Evolutionary conservation across 768 basidiomycete species (phyloP).

Genomic region (Leccinum variicolor): DNA sequence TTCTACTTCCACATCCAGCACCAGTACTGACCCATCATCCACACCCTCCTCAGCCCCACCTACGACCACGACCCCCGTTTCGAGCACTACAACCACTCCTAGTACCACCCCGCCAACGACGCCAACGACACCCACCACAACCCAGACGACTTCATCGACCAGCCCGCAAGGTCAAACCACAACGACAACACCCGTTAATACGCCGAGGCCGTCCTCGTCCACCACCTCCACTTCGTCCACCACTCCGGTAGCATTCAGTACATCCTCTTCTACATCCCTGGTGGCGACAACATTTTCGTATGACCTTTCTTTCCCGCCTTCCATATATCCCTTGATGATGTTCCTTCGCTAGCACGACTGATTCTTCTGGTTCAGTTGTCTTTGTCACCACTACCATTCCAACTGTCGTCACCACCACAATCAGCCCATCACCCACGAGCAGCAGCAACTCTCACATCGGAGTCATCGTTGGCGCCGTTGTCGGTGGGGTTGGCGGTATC

Average conservation of each 20-base stretch:
- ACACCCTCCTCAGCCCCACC: constrained; percentile 4
- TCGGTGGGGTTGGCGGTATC: constrained; percentile 41
- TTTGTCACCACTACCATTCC: constrained; percentile 18
- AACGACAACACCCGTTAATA: not conserved
- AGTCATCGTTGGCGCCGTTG: constrained; percentile 52
- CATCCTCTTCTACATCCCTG: constrained; percentile 16
- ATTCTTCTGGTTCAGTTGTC: constrained; percentile 19
- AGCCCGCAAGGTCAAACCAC: not conserved
- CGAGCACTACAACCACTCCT: constrained; percentile 3
- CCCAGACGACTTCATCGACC: not conserved
- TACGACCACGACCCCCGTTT: not conserved
- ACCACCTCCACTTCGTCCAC: not conserved
- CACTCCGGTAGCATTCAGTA: not conserved
- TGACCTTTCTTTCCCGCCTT: not conserved
- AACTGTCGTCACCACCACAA: constrained; percentile 12
- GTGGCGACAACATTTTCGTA: constrained; percentile 17
- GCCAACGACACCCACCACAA: not conserved
- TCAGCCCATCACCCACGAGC: not conserved
- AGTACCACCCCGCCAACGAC: constrained; percentile 3
- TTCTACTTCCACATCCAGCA: not conserved
- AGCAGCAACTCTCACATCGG: constrained; percentile 26
- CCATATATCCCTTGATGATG: not conserved
- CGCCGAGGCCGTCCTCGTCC: not conserved
- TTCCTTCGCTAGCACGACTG: constrained; percentile 17
- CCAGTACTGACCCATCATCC: constrained; percentile 17